Base-by-base conservation (phyloP, 345 rosid genomes). In the Noccaea caerulescens region DNA sequence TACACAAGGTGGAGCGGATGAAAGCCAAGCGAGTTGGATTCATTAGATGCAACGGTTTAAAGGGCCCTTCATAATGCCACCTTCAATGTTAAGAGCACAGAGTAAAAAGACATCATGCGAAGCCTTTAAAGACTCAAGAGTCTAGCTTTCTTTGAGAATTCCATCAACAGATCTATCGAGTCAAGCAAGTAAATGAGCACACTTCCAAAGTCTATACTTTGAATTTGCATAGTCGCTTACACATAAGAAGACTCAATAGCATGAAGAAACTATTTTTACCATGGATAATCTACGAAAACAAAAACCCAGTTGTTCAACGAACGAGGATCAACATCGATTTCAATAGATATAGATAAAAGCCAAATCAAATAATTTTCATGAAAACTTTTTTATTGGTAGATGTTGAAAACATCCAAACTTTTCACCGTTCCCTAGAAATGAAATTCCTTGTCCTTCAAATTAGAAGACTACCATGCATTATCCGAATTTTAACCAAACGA, bases 21-120 rank as follows among this genome's bases (percentile, higher is more conserved):
- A 94, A 94, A 73, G 98, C 93, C 55, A 94, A 79, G 58, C 98
- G 82, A 8, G 91, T 87, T 49, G 98, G 97, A 63, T 94, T 94
- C 90, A 91, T 80, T 30, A 43, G 47, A 79, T 94, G 97, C 82
- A 94, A 80, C 1, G 98, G 98, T 63, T 86, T 92, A 69, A 88
- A 94, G 1, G 98, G 97, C 30, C 96, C 98, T 75, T 84, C 88
- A 60, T 85, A 72, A 80, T 89, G 96, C 99, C 98, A 94, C 98
- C 99, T 94, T 73, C 66, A 63, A 8, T 27, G 2, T 58, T 4
- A 55, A 27, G 5, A 47, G 1, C 43, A 20, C 14, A 44, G 2
- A 67, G 23, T 20, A 23, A 7, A 72, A 20, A 62, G 0, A 34
- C 42, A 27, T 33, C 30, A 58, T 52, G 57, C 13, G 2, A 66